These are phyloP conservation scores for Hypericum androsaemum DNA, from an alignment of 345 rosid genomes.

Conservation along the genomic window DNA sequence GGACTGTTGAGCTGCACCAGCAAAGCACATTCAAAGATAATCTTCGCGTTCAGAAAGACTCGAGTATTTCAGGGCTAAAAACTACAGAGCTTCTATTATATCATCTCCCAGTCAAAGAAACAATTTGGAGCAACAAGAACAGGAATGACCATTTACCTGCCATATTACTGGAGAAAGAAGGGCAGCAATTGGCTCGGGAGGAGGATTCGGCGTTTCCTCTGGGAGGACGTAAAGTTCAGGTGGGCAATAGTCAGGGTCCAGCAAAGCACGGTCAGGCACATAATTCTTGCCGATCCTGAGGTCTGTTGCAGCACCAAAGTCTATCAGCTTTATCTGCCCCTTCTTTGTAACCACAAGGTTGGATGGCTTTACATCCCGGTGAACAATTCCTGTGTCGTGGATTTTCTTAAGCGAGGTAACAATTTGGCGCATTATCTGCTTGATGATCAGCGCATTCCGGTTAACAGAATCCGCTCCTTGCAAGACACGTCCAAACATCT, in stretches of 20 bases:
- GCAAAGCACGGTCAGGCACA: constrained; percentile 50
- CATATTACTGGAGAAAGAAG: constrained; percentile 77
- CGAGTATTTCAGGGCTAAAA: background rate
- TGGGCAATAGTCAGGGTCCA: constrained; percentile 90
- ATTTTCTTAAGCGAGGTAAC: constrained; percentile 77
- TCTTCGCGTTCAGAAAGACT: constrained; percentile 11
- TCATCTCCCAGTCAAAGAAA: background rate
- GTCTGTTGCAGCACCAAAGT: constrained; percentile 93
- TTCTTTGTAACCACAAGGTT: constrained; percentile 87
- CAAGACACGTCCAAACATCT: constrained; percentile 77
- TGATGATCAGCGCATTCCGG: constrained; percentile 73
- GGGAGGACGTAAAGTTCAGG: constrained; percentile 94
- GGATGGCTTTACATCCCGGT: constrained; percentile 85
- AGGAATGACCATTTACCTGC: constrained; percentile 44
- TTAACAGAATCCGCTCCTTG: constrained; percentile 63
- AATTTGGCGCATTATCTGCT: constrained; percentile 90
- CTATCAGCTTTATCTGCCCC: constrained; percentile 87
- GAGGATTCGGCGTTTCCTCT: constrained; percentile 86
- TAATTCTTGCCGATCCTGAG: constrained; percentile 96
- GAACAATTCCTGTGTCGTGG: constrained; percentile 89
- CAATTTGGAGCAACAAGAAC: background rate
- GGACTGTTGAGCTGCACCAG: constrained; percentile 80
- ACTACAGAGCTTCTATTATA: background rate
- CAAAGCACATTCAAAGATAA: constrained; percentile 7
- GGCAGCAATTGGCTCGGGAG: constrained; percentile 91